phyloP scores from a whole-genome alignment of 352 stramenopile species.

The Phytophthora podocarpi region DNA sequence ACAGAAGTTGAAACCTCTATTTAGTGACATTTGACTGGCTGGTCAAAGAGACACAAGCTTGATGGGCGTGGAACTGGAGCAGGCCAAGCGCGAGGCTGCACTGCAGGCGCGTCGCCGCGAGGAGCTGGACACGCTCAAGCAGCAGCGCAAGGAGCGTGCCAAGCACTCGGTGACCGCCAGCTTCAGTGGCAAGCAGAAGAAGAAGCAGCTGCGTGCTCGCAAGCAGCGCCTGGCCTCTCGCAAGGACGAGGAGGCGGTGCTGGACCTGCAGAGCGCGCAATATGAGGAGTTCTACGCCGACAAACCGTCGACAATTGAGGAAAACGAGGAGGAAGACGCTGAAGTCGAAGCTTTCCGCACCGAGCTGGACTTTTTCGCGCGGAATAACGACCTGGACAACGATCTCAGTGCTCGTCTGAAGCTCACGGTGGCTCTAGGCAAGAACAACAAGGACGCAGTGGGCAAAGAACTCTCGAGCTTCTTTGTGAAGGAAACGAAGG shows the following conservation, averaged over 20 bases:
- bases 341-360: constrained; percentile 50
- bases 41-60: background rate
- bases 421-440: constrained; percentile 80
- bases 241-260: constrained; percentile 56
- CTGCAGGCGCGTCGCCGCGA: constrained; percentile 72
- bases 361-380: constrained; percentile 67
- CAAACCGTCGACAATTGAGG: constrained; percentile 23
- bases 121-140: constrained; percentile 79
- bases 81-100: constrained; percentile 64
- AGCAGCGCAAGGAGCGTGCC: constrained; percentile 76
- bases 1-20: background rate
- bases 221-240: constrained; percentile 79
- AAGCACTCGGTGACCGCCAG: constrained; percentile 59
- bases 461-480: constrained; percentile 87
- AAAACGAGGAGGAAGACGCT: constrained; percentile 27
- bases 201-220: constrained; percentile 78
- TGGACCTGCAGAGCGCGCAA: constrained; percentile 64
- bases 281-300: constrained; percentile 56
- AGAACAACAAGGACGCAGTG: constrained; percentile 83
- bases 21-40: constrained; percentile 20
- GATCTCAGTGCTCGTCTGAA: constrained; percentile 72
- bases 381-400: constrained; percentile 70
- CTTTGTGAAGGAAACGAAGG: constrained; percentile 88
- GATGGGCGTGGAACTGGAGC: constrained; percentile 44
- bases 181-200: constrained; percentile 90